Evolutionary conservation across 2,329 filamentous ascomycete species (phyloP).

Genomic region (Epichloe uncinata): DNA sequence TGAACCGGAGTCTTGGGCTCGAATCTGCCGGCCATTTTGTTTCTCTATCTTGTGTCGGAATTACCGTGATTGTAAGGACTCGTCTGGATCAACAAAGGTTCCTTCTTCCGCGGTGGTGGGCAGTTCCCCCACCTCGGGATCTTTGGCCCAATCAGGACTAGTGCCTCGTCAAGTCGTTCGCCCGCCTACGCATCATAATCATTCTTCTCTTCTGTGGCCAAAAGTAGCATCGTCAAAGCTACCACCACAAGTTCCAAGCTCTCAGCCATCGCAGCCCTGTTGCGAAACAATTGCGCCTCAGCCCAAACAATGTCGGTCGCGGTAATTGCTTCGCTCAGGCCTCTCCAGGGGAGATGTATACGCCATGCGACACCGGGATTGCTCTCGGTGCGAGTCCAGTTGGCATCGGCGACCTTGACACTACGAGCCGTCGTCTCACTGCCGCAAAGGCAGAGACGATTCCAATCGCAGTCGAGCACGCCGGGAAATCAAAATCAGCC

Average conservation of each 20-base stretch:
- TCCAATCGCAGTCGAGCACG: slow-evolving; percentile 17
- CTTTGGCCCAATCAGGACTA: slow-evolving; percentile 8
- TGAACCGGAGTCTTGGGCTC: slow-evolving; percentile 65
- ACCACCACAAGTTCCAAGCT: neutral
- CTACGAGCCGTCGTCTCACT: slow-evolving; percentile 19
- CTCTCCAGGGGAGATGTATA: slow-evolving; percentile 17
- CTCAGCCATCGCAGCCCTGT: neutral
- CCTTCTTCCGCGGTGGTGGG: neutral
- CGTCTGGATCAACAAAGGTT: neutral
- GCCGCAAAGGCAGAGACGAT: slow-evolving; percentile 14
- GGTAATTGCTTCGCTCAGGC: slow-evolving; percentile 21
- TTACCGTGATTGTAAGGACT: neutral
- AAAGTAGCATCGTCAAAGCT: no score
- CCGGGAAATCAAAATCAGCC: slow-evolving; percentile 5
- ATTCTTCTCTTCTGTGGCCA: neutral
- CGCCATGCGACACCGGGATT: slow-evolving; percentile 16
- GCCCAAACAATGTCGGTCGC: slow-evolving; percentile 19
- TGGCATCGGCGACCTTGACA: slow-evolving; percentile 15
- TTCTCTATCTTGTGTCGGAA: neutral
- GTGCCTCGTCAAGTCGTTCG: neutral
- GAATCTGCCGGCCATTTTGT: slow-evolving; percentile 50
- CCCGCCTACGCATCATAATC: neutral
- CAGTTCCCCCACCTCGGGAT: slow-evolving; percentile 4
- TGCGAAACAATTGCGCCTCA: neutral
- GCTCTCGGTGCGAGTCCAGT: slow-evolving; percentile 19